phyloP scores from a whole-genome alignment of 1,139 yeast genomes.

The Yamadazyma mexicana region DNA sequence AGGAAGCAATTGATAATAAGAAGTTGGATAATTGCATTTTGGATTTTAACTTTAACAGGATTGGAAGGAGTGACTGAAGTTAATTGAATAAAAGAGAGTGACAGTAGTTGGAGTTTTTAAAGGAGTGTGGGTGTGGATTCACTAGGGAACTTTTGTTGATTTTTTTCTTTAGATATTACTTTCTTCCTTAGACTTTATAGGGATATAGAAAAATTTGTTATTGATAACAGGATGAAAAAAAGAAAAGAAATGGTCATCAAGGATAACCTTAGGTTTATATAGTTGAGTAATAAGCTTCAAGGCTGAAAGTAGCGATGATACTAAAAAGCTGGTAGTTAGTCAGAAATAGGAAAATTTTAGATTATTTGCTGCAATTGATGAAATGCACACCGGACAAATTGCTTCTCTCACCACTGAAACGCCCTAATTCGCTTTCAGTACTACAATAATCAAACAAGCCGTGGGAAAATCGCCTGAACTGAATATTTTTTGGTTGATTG shows the following conservation, averaged over 20 bases:
- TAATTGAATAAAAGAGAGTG: conserved; percentile 8
- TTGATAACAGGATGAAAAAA: no score
- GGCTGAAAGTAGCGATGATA: not conserved
- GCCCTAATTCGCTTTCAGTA: no score
- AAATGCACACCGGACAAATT: no score
- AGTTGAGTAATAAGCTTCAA: no score
- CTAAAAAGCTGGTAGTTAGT: not conserved
- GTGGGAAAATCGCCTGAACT: no score
- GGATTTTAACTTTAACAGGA: conserved; percentile 9
- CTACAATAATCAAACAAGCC: no score
- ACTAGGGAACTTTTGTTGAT: conserved; percentile 7
- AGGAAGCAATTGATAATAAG: conserved; percentile 21
- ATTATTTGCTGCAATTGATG: not conserved
- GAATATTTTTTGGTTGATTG: not conserved
- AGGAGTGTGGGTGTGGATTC: conserved; percentile 8
- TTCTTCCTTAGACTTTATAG: no score
- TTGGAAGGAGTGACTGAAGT: conserved; percentile 24
- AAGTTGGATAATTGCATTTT: conserved; percentile 36
- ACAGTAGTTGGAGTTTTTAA: conserved; percentile 10
- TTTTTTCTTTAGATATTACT: not conserved
- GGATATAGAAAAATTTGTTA: no score
- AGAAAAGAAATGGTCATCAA: not conserved
- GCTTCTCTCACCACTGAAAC: no score
- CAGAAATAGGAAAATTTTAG: conserved; percentile 2
- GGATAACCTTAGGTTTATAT: no score